Percentiles rank a stretch among this genome's conserved stretches.
Conservation (phyloP, 1,139 yeast genomes). For the Diutina mesorugosa region DNA sequence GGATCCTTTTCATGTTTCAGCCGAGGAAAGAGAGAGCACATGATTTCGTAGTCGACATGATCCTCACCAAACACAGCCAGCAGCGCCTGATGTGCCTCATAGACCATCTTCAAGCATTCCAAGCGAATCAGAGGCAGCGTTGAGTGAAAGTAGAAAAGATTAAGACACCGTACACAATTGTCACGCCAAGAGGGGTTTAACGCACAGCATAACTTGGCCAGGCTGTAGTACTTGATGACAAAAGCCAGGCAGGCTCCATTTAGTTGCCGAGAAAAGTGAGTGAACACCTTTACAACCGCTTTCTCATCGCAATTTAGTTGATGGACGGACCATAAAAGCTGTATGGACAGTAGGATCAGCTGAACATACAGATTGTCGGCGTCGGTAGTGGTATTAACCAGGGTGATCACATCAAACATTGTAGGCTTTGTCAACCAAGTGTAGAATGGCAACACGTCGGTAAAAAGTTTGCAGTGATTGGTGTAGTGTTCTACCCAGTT, state of each 20-base stretch:
- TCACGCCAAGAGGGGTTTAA: constrained; percentile 40
- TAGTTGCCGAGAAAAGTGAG: constrained; percentile 18
- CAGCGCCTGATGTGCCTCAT: constrained; percentile 28
- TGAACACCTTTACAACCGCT: constrained; percentile 28
- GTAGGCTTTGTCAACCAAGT: constrained; percentile 33
- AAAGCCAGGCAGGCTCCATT: constrained; percentile 19
- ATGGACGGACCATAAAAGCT: constrained; percentile 18
- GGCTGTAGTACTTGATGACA: constrained; percentile 33
- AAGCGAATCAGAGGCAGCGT: constrained; percentile 20
- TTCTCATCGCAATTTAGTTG: constrained; percentile 34
- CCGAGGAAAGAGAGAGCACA: constrained; percentile 17
- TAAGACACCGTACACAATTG: constrained; percentile 31
- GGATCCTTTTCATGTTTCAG: constrained; percentile 17
- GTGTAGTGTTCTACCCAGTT: neutral
- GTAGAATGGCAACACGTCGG: constrained; percentile 24
- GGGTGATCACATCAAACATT: constrained; percentile 21
- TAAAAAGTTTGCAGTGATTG: neutral
- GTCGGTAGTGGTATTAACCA: constrained; percentile 13
- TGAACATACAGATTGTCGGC: constrained; percentile 22
- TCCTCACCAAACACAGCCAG: constrained; percentile 13
- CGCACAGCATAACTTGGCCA: constrained; percentile 42
- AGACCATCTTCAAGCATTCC: constrained; percentile 28
- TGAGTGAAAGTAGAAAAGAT: constrained; percentile 25
- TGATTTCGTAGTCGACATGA: constrained; percentile 14
- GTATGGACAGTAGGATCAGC: constrained; percentile 25